These are phyloP conservation scores for Pelargonium fulgidum DNA, from an alignment of 441 rosid genomes.

Conservation along the genomic window DNA sequence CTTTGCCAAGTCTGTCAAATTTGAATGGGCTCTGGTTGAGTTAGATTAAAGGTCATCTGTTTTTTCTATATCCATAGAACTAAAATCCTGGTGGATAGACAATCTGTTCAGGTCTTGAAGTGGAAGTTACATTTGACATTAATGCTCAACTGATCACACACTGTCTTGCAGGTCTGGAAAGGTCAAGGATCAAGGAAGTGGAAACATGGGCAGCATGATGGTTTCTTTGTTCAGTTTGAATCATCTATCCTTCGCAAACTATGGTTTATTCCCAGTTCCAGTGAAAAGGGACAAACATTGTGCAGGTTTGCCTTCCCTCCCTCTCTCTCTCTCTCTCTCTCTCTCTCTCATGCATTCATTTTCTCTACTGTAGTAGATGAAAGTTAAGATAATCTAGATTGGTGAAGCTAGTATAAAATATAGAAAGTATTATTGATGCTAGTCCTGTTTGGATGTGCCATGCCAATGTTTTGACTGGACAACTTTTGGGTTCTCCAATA, in stretches of 20 bases:
- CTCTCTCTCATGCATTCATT: not conserved
- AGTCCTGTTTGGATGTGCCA: not conserved
- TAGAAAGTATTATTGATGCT: not conserved
- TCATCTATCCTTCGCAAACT: constrained; percentile 56
- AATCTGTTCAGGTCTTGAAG: not conserved
- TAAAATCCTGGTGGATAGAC: not conserved
- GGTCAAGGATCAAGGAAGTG: constrained; percentile 98
- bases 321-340: not conserved
- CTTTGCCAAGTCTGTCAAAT: not conserved
- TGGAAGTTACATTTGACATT: constrained; percentile 5
- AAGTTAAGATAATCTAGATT: not conserved
- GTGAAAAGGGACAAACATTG: constrained; percentile 64
- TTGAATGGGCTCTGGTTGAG: not conserved
- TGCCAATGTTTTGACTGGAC: constrained; percentile 1
- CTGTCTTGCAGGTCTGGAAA: constrained; percentile 73
- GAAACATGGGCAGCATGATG: constrained; percentile 83
- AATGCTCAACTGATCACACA: constrained; percentile 14
- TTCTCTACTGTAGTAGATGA: not conserved
- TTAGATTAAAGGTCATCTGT: not conserved
- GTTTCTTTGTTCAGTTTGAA: constrained; percentile 88
- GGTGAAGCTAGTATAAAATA: not conserved
- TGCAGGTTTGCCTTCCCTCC: constrained; percentile 53
- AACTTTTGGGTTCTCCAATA: not conserved
- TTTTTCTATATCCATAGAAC: not conserved
- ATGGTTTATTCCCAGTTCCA: constrained; percentile 78